Base-by-base conservation (phyloP, 2,329 filamentous ascomycete genomes). In the Lecanicillium sp. region DNA sequence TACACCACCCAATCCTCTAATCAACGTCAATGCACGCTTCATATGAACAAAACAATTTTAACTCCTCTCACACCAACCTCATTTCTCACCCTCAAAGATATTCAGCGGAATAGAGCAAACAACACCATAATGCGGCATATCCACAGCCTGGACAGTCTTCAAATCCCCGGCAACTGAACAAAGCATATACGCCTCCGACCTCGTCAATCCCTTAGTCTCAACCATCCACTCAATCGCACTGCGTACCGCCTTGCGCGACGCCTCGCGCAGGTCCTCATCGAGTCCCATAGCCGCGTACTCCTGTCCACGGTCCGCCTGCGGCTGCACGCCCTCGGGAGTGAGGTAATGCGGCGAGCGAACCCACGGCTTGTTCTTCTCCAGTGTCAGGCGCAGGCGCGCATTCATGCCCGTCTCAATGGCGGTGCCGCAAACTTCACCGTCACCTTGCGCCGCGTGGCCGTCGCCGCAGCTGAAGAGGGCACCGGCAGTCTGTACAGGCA, bases 371-470 rank as follows among this genome's bases (percentile, higher is more conserved):
- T 59, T 56, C 50, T 69, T 70, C 40, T 65, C 58, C 6, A 73
- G 54, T 3, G 63, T 67, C 27, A 75, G 59, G n/a, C 64, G 60
- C 25, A 75, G 47, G 1, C 61, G 63, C 1, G 69, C 70, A 41
- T 56, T 62, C 55, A 72, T 67, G 2, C 68, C 62, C 18, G 70
- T 73, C 57, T 75, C 71, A 46, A 75, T 70, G 6, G 71, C 71
- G n/a, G 68, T 71, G 5, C 71, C 70, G 45, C 70, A 73, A 16
- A 74, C 65, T 45, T 74, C 71, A 4, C 71, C 71, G 43, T 73
- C 68, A 3, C 71, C 70, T 47, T 75, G 70, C 1, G 68, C 69
- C 3, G 68, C 69, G 49, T 75, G 71, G 1, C 69, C 70, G 47
- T 75, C 70, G 27, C 70, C 70, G 43, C 68, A 71, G 49, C 67